phyloP scores from a whole-genome alignment of 2,329 filamentous ascomycete species.

The Huntiella bhutanensis region DNA sequence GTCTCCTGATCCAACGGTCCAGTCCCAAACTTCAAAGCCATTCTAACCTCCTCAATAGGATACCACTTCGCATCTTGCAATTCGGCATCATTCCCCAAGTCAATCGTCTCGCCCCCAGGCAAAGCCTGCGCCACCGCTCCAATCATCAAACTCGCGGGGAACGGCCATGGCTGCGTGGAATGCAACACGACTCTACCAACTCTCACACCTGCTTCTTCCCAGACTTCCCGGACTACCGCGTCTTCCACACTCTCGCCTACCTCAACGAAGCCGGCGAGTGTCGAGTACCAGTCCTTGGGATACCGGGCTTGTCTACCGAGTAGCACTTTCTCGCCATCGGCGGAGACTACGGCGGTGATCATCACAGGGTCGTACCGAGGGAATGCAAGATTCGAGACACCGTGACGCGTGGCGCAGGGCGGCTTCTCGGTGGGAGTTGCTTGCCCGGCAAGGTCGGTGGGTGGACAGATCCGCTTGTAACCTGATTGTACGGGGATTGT shows the following conservation, averaged over 20 bases:
- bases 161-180: conserved; percentile 75
- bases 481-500: conserved; percentile 65
- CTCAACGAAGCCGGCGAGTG: conserved; percentile 72
- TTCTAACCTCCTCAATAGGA: conserved; percentile 56
- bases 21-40: conserved; percentile 43
- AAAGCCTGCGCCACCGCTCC: conserved; percentile 73
- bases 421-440: conserved; percentile 32
- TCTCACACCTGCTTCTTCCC: conserved; percentile 65
- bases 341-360: conserved; percentile 80
- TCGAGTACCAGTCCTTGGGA: conserved; percentile 73
- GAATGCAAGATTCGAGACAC: conserved; percentile 79
- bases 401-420: conserved; percentile 63
- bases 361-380: conserved; percentile 86
- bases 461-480: conserved; percentile 63
- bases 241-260: conserved; percentile 74
- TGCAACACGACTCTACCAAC: conserved; percentile 66
- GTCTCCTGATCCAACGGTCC: conserved; percentile 47
- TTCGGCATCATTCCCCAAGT: conserved; percentile 76
- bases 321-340: conserved; percentile 57
- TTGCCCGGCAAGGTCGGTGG: conserved; percentile 39
- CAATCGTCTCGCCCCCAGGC: conserved; percentile 58
- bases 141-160: conserved; percentile 71
- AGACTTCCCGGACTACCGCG: conserved; percentile 64
- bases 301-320: conserved; percentile 73
- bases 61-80: conserved; percentile 85